Conservation (phyloP, 192 early-diverging fungal genomes). For the Paraglomus occultum region DNA sequence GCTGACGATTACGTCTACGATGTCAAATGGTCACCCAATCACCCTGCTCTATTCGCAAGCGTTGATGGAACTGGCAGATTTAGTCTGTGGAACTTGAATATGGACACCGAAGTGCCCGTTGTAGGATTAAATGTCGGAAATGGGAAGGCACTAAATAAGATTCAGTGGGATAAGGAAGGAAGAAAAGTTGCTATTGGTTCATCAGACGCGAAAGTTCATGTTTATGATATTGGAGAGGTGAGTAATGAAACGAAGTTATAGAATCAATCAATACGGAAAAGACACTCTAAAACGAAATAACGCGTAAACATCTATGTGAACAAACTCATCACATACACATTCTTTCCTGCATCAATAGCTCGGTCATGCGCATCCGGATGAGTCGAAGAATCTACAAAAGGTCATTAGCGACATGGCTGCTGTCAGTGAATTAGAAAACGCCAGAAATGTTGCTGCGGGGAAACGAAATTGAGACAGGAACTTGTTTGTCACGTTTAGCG, state of each 20-base stretch:
- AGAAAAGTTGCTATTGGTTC: conserved; percentile 76
- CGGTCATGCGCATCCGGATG: conserved; percentile 11
- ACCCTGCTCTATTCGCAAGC: conserved; percentile 90
- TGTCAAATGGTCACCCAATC: conserved; percentile 95
- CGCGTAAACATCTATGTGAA: neutral
- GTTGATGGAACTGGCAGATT: conserved; percentile 90
- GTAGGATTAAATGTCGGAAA: conserved; percentile 56
- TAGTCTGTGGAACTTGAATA: conserved; percentile 92
- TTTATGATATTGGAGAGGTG: conserved; percentile 95
- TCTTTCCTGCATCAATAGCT: conserved; percentile 9
- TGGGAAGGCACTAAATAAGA: conserved; percentile 83
- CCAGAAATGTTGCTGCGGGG: neutral
- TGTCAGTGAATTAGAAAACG: neutral
- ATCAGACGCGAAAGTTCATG: conserved; percentile 77
- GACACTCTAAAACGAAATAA: too few relatives aligned
- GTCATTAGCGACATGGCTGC: conserved; percentile 18
- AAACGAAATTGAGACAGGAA: neutral
- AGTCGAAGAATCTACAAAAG: conserved; percentile 17
- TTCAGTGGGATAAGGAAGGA: conserved; percentile 93
- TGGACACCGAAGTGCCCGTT: conserved; percentile 75
- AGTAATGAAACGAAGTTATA: neutral
- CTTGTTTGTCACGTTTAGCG: too few relatives aligned
- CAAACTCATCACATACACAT: neutral
- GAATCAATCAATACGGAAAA: too few relatives aligned
- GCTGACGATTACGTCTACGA: conserved; percentile 98